Percentiles rank a stretch among this genome's conserved stretches.
phyloP scores from a whole-genome alignment of 2,329 filamentous ascomycete genomes.

The Aureobasidium lini region DNA sequence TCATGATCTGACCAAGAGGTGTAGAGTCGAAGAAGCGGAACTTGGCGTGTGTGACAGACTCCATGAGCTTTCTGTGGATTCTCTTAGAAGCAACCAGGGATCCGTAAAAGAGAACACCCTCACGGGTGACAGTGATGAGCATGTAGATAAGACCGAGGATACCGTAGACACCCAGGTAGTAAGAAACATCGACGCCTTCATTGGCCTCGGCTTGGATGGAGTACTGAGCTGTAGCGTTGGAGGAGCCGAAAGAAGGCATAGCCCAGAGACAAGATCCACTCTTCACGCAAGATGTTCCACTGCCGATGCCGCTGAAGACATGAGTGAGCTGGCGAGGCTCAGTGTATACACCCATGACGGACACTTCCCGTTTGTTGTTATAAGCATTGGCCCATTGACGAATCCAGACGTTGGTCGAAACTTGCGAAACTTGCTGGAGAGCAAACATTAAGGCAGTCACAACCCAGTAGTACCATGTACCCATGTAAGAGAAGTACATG shows the following conservation, averaged over 20 bases:
- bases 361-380: conserved; percentile 37
- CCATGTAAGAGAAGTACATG: conserved; percentile 85
- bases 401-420: conserved; percentile 92
- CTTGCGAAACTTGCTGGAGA: conserved; percentile 74
- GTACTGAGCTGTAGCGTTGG: neutral
- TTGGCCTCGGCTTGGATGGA: conserved; percentile 16
- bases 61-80: conserved; percentile 72
- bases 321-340: conserved; percentile 35
- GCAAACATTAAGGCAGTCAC: conserved; percentile 67
- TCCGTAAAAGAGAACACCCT: conserved; percentile 85
- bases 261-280: conserved; percentile 46
- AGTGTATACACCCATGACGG: conserved; percentile 28
- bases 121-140: conserved; percentile 70
- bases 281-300: conserved; percentile 40
- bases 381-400: conserved; percentile 93
- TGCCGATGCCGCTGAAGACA: conserved; percentile 33
- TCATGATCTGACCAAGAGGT: conserved; percentile 92
- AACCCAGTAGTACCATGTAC: conserved; percentile 93
- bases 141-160: conserved; percentile 71
- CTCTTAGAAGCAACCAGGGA: conserved; percentile 81
- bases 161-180: conserved; percentile 80
- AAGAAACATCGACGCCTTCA: conserved; percentile 65
- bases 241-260: conserved; percentile 24
- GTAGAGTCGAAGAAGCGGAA: conserved; percentile 98
- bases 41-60: conserved; percentile 74